Base-by-base conservation (phyloP, 2,329 filamentous ascomycete genomes). In the Penicillium sp. region DNA sequence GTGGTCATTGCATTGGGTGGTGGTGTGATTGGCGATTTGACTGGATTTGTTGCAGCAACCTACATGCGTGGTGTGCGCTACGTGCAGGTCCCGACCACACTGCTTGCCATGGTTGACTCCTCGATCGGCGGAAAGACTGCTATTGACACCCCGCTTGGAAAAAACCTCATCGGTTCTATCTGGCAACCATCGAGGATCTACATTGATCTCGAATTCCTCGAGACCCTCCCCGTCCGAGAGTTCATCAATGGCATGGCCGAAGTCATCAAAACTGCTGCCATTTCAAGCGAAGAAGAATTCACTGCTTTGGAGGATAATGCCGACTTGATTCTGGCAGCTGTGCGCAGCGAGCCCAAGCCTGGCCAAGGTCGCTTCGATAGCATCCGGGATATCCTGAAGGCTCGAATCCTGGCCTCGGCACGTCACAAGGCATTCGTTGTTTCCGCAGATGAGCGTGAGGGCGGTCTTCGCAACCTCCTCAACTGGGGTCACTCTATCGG, bases 201-300 rank as follows among this genome's bases (percentile, higher is more conserved):
- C 75, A 92, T 99, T 65, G 94, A 99, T 73, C 80, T 97, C 57
- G 83, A 86, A 52, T 97, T 99, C 69, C 80, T 99, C 51, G 90
- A 96, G 70, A 96, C 91, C 1, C 79, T 99, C 18, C 92, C 93
- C 1, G 86, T 88, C 61, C 83, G 94, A 62, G 93, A 99, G 75
- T 93, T 99, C 69, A 91, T 97, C 75, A 99, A 99, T 72, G 94
- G 94, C 57, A 97, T 99, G 93, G 94, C 93, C 26, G 94, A 99
- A 77, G 93, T 99, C 29, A 83, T 97, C 71, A 97, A 97, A 83
- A 99, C 94, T 3, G 94, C 94, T 3, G 94, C 94, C 50, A 97
- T 99, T 65, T 97, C 93, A 84, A 85, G 96, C 67, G 91, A 95
- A 73, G 76, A 81, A 9, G 93, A 97, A 68, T 99, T 99, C 70